Percentiles rank a stretch among this genome's conserved stretches.
These are phyloP conservation scores for Podospora appendiculata DNA, from an alignment of 495 filamentous ascomycete genomes.

Conservation along the genomic window DNA sequence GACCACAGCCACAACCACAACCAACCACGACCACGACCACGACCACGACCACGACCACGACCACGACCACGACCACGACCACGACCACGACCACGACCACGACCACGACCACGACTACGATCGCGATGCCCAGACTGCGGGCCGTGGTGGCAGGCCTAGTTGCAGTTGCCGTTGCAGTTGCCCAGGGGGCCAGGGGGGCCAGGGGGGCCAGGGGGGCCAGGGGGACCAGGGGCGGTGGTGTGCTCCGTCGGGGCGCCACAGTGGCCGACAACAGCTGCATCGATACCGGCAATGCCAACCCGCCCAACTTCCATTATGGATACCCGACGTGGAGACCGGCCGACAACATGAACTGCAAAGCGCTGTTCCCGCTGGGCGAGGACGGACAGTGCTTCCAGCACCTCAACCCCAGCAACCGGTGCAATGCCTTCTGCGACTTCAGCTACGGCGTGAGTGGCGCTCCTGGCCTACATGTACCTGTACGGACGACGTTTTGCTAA, in stretches of 20 bases:
- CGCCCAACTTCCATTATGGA: not conserved
- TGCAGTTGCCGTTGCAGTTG: too few relatives aligned
- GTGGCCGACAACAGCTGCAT: not conserved
- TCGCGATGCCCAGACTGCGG: too few relatives aligned
- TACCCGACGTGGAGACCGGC: slow-evolving; percentile 3
- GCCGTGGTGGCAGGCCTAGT: too few relatives aligned
- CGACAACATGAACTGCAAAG: slow-evolving; percentile 3
- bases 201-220: too few relatives aligned
- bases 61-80: too few relatives aligned
- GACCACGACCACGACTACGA: too few relatives aligned
- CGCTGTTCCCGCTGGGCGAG: not conserved
- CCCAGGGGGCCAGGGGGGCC: too few relatives aligned
- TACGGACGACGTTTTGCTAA: not conserved
- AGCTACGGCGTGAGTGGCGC: slow-evolving; percentile 1
- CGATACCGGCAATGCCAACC: slow-evolving; percentile 4
- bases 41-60: too few relatives aligned
- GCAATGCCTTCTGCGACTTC: slow-evolving; percentile 7
- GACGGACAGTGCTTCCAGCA: slow-evolving; percentile 2
- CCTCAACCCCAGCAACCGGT: slow-evolving; percentile 1
- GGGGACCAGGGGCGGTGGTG: too few relatives aligned
- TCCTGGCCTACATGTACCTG: not conserved
- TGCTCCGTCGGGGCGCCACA: not conserved
- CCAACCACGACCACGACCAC: too few relatives aligned
- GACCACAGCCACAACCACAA: too few relatives aligned
- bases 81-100: too few relatives aligned